Evolutionary conservation across 306 rosid genomes (phyloP).

Genomic region (Mimosa bimucronata): DNA sequence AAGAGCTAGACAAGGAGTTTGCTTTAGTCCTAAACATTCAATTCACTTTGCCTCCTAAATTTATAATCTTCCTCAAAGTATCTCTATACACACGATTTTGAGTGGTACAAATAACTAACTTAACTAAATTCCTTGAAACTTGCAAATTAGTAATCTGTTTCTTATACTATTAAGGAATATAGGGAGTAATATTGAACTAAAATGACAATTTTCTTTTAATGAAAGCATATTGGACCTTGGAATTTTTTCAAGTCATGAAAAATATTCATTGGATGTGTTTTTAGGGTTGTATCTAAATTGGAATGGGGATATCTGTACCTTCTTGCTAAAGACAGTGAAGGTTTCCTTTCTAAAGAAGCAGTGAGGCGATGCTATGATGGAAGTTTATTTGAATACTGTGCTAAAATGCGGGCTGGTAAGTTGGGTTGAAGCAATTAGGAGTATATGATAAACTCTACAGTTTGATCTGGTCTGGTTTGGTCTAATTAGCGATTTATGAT

Average conservation of each 20-base stretch:
- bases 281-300: conserved; percentile 60
- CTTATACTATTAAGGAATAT: too few species aligned
- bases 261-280: not conserved
- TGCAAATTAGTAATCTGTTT: too few species aligned
- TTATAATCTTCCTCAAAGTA: too few species aligned
- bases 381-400: conserved; percentile 5
- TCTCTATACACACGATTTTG: too few species aligned
- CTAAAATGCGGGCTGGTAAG: conserved; percentile 2
- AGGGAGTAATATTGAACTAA: not conserved
- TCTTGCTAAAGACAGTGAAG: conserved; percentile 80
- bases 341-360: conserved; percentile 76
- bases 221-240: not conserved
- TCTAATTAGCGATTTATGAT: not conserved
- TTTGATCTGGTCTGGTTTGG: not conserved
- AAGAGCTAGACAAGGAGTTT: too few species aligned
- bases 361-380: conserved; percentile 51
- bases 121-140: too few species aligned
- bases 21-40: too few species aligned
- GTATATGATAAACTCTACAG: not conserved
- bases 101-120: too few species aligned
- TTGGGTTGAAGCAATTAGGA: not conserved
- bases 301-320: conserved; percentile 74
- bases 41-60: too few species aligned
- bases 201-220: not conserved
- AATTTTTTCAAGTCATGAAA: not conserved